phyloP scores from a whole-genome alignment of 768 basidiomycete genomes.

The Hypholoma sublateritium region DNA sequence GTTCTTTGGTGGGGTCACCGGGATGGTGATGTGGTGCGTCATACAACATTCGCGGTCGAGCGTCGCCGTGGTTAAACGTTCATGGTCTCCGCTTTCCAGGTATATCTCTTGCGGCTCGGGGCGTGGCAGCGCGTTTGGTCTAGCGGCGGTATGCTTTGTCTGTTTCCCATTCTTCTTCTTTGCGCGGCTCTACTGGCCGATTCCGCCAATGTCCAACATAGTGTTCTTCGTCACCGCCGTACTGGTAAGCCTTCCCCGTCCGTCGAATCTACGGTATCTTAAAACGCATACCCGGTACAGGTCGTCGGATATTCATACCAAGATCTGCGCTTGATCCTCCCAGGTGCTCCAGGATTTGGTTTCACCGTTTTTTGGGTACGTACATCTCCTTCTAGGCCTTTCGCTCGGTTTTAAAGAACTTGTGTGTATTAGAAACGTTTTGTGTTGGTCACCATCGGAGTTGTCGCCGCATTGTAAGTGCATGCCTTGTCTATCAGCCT shows the following conservation, averaged over 20 bases:
- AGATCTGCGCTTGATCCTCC: constrained; percentile 46
- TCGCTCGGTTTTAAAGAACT: neutral
- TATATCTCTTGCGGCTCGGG: constrained; percentile 68
- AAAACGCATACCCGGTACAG: constrained; percentile 32
- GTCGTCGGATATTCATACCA: constrained; percentile 76
- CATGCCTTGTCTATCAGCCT: neutral
- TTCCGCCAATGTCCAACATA: constrained; percentile 68
- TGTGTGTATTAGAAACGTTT: constrained; percentile 53
- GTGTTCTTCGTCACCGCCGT: constrained; percentile 64
- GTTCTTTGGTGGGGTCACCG: constrained; percentile 62
- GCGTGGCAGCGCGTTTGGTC: constrained; percentile 62
- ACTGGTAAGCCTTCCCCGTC: constrained; percentile 43
- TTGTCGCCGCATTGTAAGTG: constrained; percentile 72
- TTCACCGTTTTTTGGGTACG: constrained; percentile 40
- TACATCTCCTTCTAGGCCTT: neutral
- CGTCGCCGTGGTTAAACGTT: neutral
- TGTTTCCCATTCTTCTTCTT: constrained; percentile 75
- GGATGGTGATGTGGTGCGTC: constrained; percentile 65
- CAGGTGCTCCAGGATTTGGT: constrained; percentile 58
- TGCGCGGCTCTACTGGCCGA: constrained; percentile 72
- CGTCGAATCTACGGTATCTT: neutral
- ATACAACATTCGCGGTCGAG: neutral
- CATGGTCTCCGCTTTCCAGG: constrained; percentile 34
- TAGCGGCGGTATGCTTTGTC: constrained; percentile 66
- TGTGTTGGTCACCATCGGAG: constrained; percentile 68